These are phyloP conservation scores for Ilyonectria destructans DNA, from an alignment of 2,329 filamentous ascomycete genomes.

Conservation along the genomic window DNA sequence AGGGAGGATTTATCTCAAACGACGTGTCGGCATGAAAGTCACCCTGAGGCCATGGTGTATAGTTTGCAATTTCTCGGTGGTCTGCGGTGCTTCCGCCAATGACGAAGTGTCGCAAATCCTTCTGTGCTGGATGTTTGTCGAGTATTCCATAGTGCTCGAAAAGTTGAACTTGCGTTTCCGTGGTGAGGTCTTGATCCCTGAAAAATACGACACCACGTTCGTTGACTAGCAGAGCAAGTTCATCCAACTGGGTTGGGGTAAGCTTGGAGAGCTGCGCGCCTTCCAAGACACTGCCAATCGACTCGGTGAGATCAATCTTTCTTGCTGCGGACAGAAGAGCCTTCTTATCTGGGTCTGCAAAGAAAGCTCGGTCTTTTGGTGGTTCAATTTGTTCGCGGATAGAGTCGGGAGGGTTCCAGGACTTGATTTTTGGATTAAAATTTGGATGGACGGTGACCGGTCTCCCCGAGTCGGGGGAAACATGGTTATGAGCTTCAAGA, in stretches of 20 bases:
- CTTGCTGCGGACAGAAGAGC: conserved; percentile 59
- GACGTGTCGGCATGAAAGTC: conserved; percentile 68
- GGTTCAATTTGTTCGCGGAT: conserved; percentile 30
- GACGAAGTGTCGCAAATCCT: conserved; percentile 56
- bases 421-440: conserved; percentile 64
- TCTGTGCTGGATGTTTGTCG: conserved; percentile 65
- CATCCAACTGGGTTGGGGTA: conserved; percentile 63
- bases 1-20: conserved; percentile 67
- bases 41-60: conserved; percentile 53
- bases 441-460: conserved; percentile 63
- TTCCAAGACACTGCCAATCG: conserved; percentile 59
- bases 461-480: conserved; percentile 65
- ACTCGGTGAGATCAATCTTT: conserved; percentile 60
- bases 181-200: conserved; percentile 62
- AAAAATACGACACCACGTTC: conserved; percentile 67
- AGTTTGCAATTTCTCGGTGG: conserved; percentile 61
- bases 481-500: conserved; percentile 63
- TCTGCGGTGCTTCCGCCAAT: conserved; percentile 63
- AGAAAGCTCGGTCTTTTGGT: conserved; percentile 54
- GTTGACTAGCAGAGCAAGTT: conserved; percentile 64
- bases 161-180: conserved; percentile 59
- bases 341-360: conserved; percentile 63
- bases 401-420: conserved; percentile 31
- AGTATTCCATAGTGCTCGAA: conserved; percentile 66
- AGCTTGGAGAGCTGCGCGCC: conserved; percentile 63